phyloP scores from a whole-genome alignment of 495 filamentous ascomycete genomes.

The Articulospora tetracladia region DNA sequence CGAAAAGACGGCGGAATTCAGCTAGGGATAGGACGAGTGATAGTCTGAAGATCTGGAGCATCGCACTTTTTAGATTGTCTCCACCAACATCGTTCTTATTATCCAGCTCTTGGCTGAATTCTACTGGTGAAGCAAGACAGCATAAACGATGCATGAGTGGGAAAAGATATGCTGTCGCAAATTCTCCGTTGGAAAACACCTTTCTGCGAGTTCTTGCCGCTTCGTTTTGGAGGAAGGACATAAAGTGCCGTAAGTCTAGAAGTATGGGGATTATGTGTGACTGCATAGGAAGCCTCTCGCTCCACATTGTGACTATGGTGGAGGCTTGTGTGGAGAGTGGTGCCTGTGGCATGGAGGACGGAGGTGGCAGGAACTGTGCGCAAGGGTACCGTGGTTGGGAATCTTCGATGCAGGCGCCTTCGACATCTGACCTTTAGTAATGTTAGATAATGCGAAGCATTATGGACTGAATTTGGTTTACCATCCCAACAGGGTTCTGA shows the following conservation, averaged over 20 bases:
- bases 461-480: neutral
- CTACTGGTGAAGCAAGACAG: neutral
- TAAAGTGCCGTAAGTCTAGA: neutral
- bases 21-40: slow-evolving; percentile 3
- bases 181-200: neutral
- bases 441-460: neutral
- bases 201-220: neutral
- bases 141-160: slow-evolving; percentile 2
- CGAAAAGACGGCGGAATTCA: slow-evolving; percentile 10
- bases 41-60: slow-evolving; percentile 2
- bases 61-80: neutral
- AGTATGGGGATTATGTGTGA: neutral
- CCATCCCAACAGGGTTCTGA: slow-evolving; percentile 2
- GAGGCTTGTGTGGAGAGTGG: neutral
- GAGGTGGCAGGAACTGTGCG: neutral
- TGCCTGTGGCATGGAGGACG: neutral
- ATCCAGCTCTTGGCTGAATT: neutral
- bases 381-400: neutral
- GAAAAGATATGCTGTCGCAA: neutral
- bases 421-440: slow-evolving; percentile 5
- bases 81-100: neutral
- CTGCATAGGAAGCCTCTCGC: neutral
- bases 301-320: neutral
- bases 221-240: neutral
- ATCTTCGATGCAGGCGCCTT: slow-evolving; percentile 3